Evolutionary conservation across 129 eudicot species (phyloP), one percentile per base, ranked within the genome.

Genomic region (Flaveria linearis): DNA sequence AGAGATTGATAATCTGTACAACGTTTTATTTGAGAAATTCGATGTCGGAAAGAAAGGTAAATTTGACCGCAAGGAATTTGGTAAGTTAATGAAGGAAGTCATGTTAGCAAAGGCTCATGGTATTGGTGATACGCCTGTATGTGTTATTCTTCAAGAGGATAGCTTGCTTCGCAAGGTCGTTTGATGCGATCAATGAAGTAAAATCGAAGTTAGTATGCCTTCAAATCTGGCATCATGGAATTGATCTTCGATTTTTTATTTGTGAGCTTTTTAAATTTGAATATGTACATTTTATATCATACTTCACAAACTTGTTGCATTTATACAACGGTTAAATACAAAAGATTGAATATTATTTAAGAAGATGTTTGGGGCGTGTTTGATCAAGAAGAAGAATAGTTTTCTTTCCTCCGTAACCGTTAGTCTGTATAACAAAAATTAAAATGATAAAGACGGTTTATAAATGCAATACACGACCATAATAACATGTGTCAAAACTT

Each of bases 31-130:
- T 43, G 84, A 81, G 30, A 89, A 76, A 42, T 89, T 89, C 73
- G 91, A 82, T 69, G 73, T 41, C 0, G 88, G 77, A 78, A 55
- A 70, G 55, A 82, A 68, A 51, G 90, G 87, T 14, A 69, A 69
- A 0, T 84, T 88, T 36, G 82, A 85, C 65, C 73, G 72, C 6
- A 68, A 69, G 1, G 83, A 72, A 46, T 91, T 88, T 55, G 57
- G 71, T 55, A 46, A 50, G 0, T 51, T 84, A 49, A 88, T 86
- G 91, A 91, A 64, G 81, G 97, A 88, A 74, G 72, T 86, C 73
- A 75, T 91, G 89, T 67, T 76, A n/a, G 97, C 93, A 1, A 84
- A 85, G 65, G 97, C 97, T 23, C 66, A 83, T 42, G 91, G 91
- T 42, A 72, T 91, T 1, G 93, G 97, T 2, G 58, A 76, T 16